phyloP scores from a whole-genome alignment of 768 basidiomycete species.

The Lyophyllum semitale region DNA sequence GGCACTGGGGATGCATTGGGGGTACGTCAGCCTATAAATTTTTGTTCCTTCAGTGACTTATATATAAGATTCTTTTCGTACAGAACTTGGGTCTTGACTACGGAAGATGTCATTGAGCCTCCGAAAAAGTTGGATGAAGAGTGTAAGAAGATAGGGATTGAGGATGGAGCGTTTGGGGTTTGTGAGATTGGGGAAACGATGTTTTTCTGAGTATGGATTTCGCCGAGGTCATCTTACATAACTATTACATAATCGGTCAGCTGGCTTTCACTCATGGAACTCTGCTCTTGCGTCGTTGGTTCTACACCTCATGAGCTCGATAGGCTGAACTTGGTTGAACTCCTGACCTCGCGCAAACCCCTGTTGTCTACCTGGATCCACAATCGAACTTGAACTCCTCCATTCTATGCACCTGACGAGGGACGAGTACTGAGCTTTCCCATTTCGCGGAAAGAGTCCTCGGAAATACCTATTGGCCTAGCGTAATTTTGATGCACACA shows the following conservation, averaged over 20 bases:
- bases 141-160: slow-evolving; percentile 50
- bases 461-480: background rate
- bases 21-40: slow-evolving; percentile 33
- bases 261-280: too few relatives aligned
- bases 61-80: background rate
- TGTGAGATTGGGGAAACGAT: slow-evolving; percentile 66
- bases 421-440: too few relatives aligned
- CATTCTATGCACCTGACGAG: too few relatives aligned
- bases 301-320: too few relatives aligned
- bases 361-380: too few relatives aligned
- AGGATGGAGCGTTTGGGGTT: slow-evolving; percentile 54
- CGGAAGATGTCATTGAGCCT: slow-evolving; percentile 62
- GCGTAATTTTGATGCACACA: background rate
- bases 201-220: slow-evolving; percentile 22
- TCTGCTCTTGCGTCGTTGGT: too few relatives aligned
- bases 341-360: too few relatives aligned
- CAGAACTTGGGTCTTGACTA: slow-evolving; percentile 56
- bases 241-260: too few relatives aligned
- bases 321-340: too few relatives aligned
- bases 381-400: too few relatives aligned
- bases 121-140: slow-evolving; percentile 55
- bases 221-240: too few relatives aligned
- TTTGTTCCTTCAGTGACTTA: background rate
- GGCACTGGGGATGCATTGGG: slow-evolving; percentile 75
- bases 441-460: too few relatives aligned